Evolutionary conservation across 495 filamentous ascomycete species (phyloP), one percentile per base, ranked within the genome.

Genomic region (Parmelia sp.): DNA sequence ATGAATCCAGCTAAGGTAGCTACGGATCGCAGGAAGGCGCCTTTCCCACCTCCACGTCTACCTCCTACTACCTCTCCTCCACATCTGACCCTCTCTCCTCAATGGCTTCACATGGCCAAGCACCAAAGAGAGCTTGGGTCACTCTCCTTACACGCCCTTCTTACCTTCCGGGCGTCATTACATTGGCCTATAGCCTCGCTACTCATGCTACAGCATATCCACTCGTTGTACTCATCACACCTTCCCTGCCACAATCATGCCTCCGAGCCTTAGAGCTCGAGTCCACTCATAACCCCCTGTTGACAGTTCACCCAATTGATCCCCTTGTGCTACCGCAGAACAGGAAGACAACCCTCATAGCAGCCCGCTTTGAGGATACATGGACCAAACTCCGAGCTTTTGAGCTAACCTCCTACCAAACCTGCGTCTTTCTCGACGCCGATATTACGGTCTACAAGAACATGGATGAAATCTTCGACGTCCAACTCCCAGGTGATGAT

Each of bases 341-440:
- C 33, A 55, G 59, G 31, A 70, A 65, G 23, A 58, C 61, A 9
- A 67, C 69, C 19, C 63, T 65, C 25, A 65, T 70, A 58, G 69
- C 69, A n/a, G 62, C 63, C 10, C 66, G 80, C 19, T 84, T 83
- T 61, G 68, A 69, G 51, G 80, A 84, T 63, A 84, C 82, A 23
- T 84, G 79, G 80, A 83, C 81, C 1, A 84, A 85, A 61, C 74
- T 84, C 1, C 74, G 75, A 31, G 80, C 81, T 27, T 84, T 83
- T 69, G 75, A 76, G 36, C 65, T 81, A 4, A 72, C 68, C 39
- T 72, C 70, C 19, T 77, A 74, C 61, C 66, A 78, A 55, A 74
- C 70, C 25, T 63, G 80, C 29, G 75, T 77, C 44, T 79, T 79
- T 55, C 71, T 84, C 19, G 83, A 84, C 62, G 78, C 78, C 4